phyloP scores from a whole-genome alignment of 805 yeast genomes.

The Lachancea meyersii region DNA sequence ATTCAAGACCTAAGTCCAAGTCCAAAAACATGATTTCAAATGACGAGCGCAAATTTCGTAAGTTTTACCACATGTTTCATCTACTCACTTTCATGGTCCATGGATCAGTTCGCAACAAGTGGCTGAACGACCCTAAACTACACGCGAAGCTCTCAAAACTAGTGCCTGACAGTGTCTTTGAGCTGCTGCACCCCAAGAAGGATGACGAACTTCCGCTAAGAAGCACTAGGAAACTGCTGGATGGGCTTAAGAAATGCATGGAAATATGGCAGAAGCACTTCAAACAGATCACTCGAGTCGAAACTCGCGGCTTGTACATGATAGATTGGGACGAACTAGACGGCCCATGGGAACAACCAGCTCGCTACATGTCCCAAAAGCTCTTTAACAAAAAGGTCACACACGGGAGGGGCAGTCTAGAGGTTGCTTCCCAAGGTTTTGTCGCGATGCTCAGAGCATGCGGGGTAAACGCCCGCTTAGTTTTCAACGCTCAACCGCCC shows the following conservation, averaged over 20 bases:
- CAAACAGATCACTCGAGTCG: conserved; percentile 36
- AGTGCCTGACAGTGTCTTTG: conserved; percentile 43
- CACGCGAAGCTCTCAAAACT: conserved; percentile 37
- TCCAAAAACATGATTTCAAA: conserved; percentile 37
- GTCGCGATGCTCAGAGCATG: conserved; percentile 66
- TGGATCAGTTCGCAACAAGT: conserved; percentile 61
- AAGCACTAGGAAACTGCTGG: conserved; percentile 62
- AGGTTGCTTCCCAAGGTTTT: conserved; percentile 82
- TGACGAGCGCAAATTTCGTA: conserved; percentile 52
- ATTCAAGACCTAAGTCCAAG: conserved; percentile 11
- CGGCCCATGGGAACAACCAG: conserved; percentile 14
- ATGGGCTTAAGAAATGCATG: conserved; percentile 66
- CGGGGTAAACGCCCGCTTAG: conserved; percentile 65
- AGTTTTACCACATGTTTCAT: conserved; percentile 50
- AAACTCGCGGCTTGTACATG: conserved; percentile 35
- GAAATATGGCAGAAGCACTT: conserved; percentile 53
- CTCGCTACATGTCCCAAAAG: conserved; percentile 28
- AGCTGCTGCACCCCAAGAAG: conserved; percentile 44
- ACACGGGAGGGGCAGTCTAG: conserved; percentile 61
- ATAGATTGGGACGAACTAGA: conserved; percentile 43
- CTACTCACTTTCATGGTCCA: conserved; percentile 57
- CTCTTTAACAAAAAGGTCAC: conserved; percentile 41
- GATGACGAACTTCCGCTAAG: conserved; percentile 35
- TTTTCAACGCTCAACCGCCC: conserved; percentile 85
- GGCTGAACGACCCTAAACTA: conserved; percentile 55